Base-by-base conservation (phyloP, 2,329 filamentous ascomycete species). In the Nemania abortiva region DNA sequence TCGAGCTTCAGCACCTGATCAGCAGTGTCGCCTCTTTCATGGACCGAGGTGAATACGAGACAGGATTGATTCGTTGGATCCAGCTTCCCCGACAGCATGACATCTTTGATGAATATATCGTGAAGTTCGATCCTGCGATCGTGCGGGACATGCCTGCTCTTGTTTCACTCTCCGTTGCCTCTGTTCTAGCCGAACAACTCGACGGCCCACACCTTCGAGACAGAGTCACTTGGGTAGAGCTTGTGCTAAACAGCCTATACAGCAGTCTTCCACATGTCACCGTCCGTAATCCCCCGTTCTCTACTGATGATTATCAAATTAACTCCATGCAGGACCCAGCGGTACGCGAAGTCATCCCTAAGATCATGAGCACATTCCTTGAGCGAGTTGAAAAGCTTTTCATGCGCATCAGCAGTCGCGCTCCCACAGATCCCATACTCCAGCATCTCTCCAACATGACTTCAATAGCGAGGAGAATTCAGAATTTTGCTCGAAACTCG, bases 11-110 rank as follows among this genome's bases (percentile, higher is more conserved):
- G 49, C 82, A 84, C 58, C 81, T 85, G 60, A 84, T 91, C 24
- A 84, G 87, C 20, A 82, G 84, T 27, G 90, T 95, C 67, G 88
- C 89, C 58, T 80, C 84, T 57, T 81, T 89, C 52, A 89, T 96
- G 81, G 83, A 86, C 42, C 84, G 87, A 34, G 88, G 87, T 24
- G 86, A 87, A 42, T 86, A 87, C 65, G 89, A 92, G 75, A 86
- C 88, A 62, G 90, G 88, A 50, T 85, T 90, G 77, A 85, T 91
- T 65, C 86, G 87, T 69, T 92, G 90, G 90, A 86, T 92, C 65
- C 90, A 92, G 79, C 86, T 86, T 72, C 86, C 85, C 18, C 85
- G 87, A 39, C 86, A 90, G 76, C 85, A 89, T 67, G 87, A 90
- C 69, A 86, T 92, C 60, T 92, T 91, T 78, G 83, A 86, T 37